Base-by-base conservation (phyloP, 1,139 yeast species). In the Debaryomyces sp. region DNA sequence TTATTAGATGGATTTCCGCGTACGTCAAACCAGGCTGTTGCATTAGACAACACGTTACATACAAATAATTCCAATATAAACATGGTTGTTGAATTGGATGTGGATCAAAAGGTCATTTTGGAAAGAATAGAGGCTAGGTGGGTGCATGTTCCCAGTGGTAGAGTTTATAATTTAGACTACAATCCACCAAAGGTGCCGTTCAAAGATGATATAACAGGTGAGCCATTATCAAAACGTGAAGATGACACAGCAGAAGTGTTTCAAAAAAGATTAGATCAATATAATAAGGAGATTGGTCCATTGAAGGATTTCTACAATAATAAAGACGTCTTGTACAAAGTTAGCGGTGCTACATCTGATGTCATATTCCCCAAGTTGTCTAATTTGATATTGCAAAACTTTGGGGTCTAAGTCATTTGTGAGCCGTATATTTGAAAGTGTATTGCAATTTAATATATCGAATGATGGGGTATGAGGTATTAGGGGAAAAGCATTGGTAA, bases 1-100 rank as follows among this genome's bases (percentile, higher is more conserved):
- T 71, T 92, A 27, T 73, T 92, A 47, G 98, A 92, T 63, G 98
- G 98, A 42, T 92, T 91, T 62, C 98, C 98, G 2, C 73, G 98
- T 52, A 92, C 95, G 0, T 64, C 72, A 22, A 69, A 68, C 3
- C 98, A 92, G 66, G 97, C 97, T 0, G 60, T 66, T 29, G 76
- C 75, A 6, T 70, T 92, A 40, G 82, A 83, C 49, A 54, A 61
- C 17, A 76, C 78, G 8, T 70, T 91, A 44, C 53, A 53, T 0
- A 55, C 67, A 9, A 53, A 67, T 27, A 53, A 68, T 1, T 67
- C 85, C 1, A 63, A 68, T 12, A 65, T 91, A 49, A 90, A 89
- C 60, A 63, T 87, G 54, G 96, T 91, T 13, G 89, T 91, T 6
- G 95, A 89, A 62, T 72, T 92, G 41, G 85, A 87, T 51, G 97